Conservation (phyloP, 768 basidiomycete genomes). For the Butyriboletus loyo region DNA sequence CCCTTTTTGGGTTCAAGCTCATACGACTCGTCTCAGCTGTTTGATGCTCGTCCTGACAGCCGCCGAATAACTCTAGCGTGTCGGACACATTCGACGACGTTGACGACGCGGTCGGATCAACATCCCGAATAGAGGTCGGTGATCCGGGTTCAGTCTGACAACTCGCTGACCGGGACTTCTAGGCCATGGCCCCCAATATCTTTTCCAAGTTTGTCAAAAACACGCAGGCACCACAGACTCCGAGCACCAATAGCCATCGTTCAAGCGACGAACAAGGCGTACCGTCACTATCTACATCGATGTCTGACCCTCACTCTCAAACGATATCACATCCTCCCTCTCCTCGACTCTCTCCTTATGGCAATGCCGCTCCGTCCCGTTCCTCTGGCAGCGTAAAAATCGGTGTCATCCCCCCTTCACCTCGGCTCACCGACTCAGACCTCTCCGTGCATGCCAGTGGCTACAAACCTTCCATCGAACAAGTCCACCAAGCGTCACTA, state of each 20-base stretch:
- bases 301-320: conserved; percentile 4
- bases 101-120: not conserved
- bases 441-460: not conserved
- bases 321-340: conserved; percentile 9
- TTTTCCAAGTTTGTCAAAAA: conserved; percentile 30
- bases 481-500: conserved; percentile 10
- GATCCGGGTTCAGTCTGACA: no score
- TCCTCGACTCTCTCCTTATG: conserved; percentile 1
- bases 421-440: conserved; percentile 18
- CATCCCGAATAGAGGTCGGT: conserved; percentile 3
- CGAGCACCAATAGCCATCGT: not conserved
- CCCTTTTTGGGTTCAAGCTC: conserved; percentile 1
- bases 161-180: not conserved
- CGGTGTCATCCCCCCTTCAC: conserved; percentile 31
- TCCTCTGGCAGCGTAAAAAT: conserved; percentile 29
- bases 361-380: conserved; percentile 2
- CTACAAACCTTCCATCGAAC: conserved; percentile 14
- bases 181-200: conserved; percentile 28
- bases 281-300: not conserved
- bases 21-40: not conserved
- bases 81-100: not conserved
- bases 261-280: not conserved
- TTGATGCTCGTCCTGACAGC: not conserved
- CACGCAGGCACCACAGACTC: conserved; percentile 10
- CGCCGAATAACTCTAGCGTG: not conserved